Base-by-base conservation (phyloP, 257 asterid species). In the Fraxinus pennsylvanica region DNA sequence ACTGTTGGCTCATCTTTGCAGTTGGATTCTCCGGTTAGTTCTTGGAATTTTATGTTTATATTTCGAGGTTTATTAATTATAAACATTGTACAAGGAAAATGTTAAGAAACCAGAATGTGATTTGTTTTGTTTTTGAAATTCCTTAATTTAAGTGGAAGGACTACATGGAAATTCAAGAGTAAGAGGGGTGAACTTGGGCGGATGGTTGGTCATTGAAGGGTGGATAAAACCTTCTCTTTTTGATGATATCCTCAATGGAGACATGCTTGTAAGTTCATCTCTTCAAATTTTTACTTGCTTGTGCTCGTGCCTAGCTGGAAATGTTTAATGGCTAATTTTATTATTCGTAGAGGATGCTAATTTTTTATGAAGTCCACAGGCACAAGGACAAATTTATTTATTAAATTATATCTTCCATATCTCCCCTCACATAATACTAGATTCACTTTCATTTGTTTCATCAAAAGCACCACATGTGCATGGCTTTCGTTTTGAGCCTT, bases 201-300 rank as follows among this genome's bases (percentile, higher is more conserved):
- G 97, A 72, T 91, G 97, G 97, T 82, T 92, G 81, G 94, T 92
- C 22, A 82, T 92, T 72, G 97, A 92, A 77, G 96, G 96, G 14
- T 92, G 96, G 97, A 92, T 92, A 74, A 91, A 88, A 78, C 97
- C 97, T 81, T 88, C 97, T 79, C 92, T 92, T 10, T 92, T 88
- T 81, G 88, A 87, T 80, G 94, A 76, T 32, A 92, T 92, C 65
- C 88, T 91, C 52, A 92, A 91, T 82, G 87, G 88, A 45, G 96
- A 92, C 76, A 90, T 90, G 97, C 90, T 92, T 79, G 97, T 90
- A 77, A 85, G 96, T 71, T 84, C 4, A 29, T 70, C 2, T 32
- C 72, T 50, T 72, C 25, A 0, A 21, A 9, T 67, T 63, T 75
- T 27, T 38, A 38, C 39, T 43, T 81, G 29, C 50, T 32, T 9